These are phyloP conservation scores for Fraxinus anomala DNA, from an alignment of 257 asterid species.

Conservation along the genomic window DNA sequence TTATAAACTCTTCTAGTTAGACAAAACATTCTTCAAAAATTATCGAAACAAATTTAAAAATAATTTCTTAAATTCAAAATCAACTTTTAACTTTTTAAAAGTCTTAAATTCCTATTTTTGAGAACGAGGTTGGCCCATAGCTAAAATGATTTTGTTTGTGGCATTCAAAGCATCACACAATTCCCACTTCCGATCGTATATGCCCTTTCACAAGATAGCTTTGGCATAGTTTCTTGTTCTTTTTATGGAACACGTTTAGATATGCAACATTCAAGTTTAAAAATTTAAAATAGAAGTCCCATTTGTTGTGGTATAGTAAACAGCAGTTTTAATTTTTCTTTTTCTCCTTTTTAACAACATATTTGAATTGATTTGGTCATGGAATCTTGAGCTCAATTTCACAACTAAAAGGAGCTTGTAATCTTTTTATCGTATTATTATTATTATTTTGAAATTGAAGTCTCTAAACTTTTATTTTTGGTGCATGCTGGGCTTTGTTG, in stretches of 20 bases:
- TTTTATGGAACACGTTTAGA: background rate
- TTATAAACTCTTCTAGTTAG: no score
- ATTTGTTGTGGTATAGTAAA: background rate
- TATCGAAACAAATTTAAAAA: no score
- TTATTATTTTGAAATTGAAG: no score
- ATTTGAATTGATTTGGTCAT: background rate
- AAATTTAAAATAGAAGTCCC: background rate
- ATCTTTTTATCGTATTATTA: no score
- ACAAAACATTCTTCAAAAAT: no score
- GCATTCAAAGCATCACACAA: background rate
- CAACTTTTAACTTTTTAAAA: no score
- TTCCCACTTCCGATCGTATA: background rate
- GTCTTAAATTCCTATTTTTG: no score
- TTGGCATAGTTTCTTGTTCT: background rate
- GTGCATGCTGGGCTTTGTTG: no score
- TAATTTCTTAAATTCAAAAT: no score
- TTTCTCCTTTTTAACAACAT: background rate
- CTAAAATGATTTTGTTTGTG: background rate
- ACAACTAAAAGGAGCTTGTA: background rate
- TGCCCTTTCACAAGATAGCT: background rate
- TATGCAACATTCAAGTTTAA: background rate
- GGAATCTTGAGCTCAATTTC: background rate
- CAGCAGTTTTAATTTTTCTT: background rate
- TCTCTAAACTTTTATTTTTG: no score
- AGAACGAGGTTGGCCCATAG: no score